Evolutionary conservation across 1,284 basidiomycete genomes (phyloP).

Genomic region (Fomitopsis pinicola): DNA sequence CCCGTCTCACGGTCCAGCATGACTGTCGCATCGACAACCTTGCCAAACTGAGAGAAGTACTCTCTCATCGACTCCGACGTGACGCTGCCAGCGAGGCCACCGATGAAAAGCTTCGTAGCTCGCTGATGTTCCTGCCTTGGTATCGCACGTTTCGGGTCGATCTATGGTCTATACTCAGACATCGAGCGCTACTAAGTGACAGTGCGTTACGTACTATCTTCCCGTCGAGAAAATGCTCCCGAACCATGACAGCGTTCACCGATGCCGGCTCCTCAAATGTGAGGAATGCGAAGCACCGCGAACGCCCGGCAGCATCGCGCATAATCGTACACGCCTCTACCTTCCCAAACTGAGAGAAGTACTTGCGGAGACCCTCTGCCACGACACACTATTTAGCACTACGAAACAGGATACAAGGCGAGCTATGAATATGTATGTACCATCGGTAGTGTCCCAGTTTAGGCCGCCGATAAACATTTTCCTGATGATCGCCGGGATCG

Average conservation of each 20-base stretch:
- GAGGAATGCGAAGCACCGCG: conserved; percentile 92
- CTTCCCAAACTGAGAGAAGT: conserved; percentile 73
- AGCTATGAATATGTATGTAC: conserved; percentile 45
- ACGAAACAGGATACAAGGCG: conserved; percentile 11
- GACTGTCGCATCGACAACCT: conserved; percentile 94
- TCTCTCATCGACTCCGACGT: conserved; percentile 92
- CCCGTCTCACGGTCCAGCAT: conserved; percentile 98
- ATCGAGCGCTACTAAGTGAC: conserved; percentile 3
- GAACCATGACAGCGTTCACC: conserved; percentile 79
- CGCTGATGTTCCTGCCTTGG: conserved; percentile 92
- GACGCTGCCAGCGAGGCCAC: conserved; percentile 87
- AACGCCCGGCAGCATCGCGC: conserved; percentile 88
- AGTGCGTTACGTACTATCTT: conserved; percentile 85
- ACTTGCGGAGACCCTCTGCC: conserved; percentile 66
- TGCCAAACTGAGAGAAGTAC: conserved; percentile 89
- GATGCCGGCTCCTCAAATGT: conserved; percentile 84
- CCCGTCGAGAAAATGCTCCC: conserved; percentile 87
- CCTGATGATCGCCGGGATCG: conserved; percentile 44
- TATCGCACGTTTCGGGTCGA: conserved; percentile 98
- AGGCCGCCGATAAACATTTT: conserved; percentile 99
- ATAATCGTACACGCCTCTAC: conserved; percentile 94
- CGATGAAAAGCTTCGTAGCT: conserved; percentile 93
- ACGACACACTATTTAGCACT: conserved; percentile 25
- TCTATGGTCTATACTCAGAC: conserved; percentile 46
- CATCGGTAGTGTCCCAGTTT: conserved; percentile 98